A percentile compares a stretch with the other conserved stretches of the same genome.
These are phyloP conservation scores for Trametes cubensis DNA, from an alignment of 768 basidiomycete genomes.

Conservation along the genomic window DNA sequence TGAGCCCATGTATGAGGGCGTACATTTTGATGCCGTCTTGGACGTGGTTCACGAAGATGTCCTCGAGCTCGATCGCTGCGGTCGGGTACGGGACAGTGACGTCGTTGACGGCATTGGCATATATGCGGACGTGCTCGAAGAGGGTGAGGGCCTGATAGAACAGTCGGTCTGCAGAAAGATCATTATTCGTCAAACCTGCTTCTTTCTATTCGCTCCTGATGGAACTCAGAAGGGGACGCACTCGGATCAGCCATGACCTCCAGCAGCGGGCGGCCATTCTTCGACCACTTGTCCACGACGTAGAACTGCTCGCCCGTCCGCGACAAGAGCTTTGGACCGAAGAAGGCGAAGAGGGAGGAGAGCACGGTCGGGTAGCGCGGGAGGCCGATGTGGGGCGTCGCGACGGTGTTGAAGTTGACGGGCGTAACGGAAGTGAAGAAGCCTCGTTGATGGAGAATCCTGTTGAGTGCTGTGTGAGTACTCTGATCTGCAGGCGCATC, in stretches of 20 bases:
- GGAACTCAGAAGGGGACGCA: slow-evolving; percentile 25
- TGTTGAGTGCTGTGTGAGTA: slow-evolving; percentile 28
- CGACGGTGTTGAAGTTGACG: slow-evolving; percentile 81
- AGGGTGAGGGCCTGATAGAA: slow-evolving; percentile 73
- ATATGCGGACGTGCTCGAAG: slow-evolving; percentile 74
- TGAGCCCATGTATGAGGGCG: background rate
- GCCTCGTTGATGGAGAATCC: slow-evolving; percentile 62
- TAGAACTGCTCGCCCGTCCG: slow-evolving; percentile 72
- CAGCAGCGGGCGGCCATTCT: slow-evolving; percentile 64
- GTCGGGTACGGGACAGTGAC: slow-evolving; percentile 82
- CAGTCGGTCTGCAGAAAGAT: slow-evolving; percentile 53
- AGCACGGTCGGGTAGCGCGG: slow-evolving; percentile 62
- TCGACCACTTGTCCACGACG: slow-evolving; percentile 65
- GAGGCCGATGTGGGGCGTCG: slow-evolving; percentile 83
- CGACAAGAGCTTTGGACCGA: slow-evolving; percentile 74
- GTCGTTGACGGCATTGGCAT: slow-evolving; percentile 82
- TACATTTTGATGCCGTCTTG: slow-evolving; percentile 67
- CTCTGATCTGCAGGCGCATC: background rate
- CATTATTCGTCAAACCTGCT: background rate
- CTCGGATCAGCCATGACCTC: slow-evolving; percentile 83
- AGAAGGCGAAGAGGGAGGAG: slow-evolving; percentile 50
- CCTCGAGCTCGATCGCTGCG: slow-evolving; percentile 67
- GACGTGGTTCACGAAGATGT: slow-evolving; percentile 62
- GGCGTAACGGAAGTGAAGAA: slow-evolving; percentile 76
- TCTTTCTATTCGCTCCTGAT: too few species aligned